Evolutionary conservation across 441 rosid genomes (phyloP).

Genomic region (Jatropha podagrica): DNA sequence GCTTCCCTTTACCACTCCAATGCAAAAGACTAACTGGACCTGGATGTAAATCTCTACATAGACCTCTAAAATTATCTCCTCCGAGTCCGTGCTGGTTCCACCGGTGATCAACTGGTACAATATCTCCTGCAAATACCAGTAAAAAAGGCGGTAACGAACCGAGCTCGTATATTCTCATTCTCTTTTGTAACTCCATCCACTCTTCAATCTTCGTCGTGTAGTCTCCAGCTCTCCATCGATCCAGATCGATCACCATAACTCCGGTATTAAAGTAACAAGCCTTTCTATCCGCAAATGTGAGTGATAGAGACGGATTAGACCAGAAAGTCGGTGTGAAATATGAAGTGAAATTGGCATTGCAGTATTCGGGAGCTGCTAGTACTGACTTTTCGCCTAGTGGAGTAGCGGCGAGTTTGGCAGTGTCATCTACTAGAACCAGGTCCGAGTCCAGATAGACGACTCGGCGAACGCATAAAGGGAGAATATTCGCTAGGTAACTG

Average conservation of each 20-base stretch:
- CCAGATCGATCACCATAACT: constrained; percentile 92
- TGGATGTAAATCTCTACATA: constrained; percentile 81
- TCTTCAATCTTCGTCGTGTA: constrained; percentile 83
- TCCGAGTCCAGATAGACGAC: constrained; percentile 93
- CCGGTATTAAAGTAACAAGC: constrained; percentile 95
- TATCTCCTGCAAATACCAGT: constrained; percentile 74
- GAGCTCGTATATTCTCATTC: constrained; percentile 81
- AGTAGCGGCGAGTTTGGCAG: constrained; percentile 65
- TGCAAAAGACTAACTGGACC: constrained; percentile 91
- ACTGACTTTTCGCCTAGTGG: constrained; percentile 55
- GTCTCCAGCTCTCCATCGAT: constrained; percentile 74
- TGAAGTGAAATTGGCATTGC: constrained; percentile 88
- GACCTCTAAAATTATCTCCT: constrained; percentile 79
- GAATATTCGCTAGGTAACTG: constrained; percentile 77
- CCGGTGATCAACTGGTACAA: constrained; percentile 73
- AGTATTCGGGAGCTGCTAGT: constrained; percentile 90
- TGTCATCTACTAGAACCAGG: constrained; percentile 85
- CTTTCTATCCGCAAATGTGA: constrained; percentile 60
- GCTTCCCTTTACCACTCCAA: constrained; percentile 99
- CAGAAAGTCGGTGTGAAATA: constrained; percentile 83
- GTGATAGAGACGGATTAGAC: constrained; percentile 77
- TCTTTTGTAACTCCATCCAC: constrained; percentile 91
- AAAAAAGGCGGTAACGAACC: constrained; percentile 91
- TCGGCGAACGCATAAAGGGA: constrained; percentile 71
- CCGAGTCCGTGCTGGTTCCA: constrained; percentile 98